Evolutionary conservation across 495 filamentous ascomycete species (phyloP).

Genomic region (Aspergillus haitiensis): DNA sequence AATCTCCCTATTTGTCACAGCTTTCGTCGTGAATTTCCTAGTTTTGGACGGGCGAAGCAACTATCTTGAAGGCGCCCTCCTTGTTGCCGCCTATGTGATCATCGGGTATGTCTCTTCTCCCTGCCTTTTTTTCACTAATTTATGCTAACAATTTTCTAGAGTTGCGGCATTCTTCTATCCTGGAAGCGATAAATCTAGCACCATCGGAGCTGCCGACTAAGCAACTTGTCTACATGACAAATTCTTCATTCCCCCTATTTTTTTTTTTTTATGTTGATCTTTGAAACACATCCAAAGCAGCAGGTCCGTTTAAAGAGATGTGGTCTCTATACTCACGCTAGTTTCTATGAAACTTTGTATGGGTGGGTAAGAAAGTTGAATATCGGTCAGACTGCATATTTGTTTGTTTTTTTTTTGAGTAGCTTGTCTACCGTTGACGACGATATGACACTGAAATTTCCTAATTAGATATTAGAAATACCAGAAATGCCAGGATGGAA

Average conservation of each 20-base stretch:
- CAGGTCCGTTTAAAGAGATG: too few relatives aligned
- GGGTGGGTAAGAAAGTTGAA: not conserved
- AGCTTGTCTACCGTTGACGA: not conserved
- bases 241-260: not conserved
- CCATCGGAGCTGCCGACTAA: slow-evolving; percentile 25
- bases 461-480: too few relatives aligned
- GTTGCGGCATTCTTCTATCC: slow-evolving; percentile 46
- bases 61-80: slow-evolving; percentile 80
- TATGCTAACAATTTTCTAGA: slow-evolving; percentile 22
- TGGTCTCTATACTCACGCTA: too few relatives aligned
- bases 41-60: slow-evolving; percentile 86
- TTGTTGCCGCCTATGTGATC: slow-evolving; percentile 77
- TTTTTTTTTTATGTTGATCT: not conserved
- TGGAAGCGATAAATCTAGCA: slow-evolving; percentile 26
- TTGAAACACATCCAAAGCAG: too few relatives aligned
- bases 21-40: slow-evolving; percentile 86
- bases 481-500: too few relatives aligned
- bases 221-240: too few relatives aligned
- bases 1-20: slow-evolving; percentile 78
- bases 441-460: too few relatives aligned
- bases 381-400: not conserved
- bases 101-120: slow-evolving; percentile 34
- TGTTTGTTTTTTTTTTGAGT: not conserved
- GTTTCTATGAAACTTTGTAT: too few relatives aligned
- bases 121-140: not conserved